These are phyloP conservation scores for Metarhizium brunneum DNA, from an alignment of 2,329 filamentous ascomycete genomes.

Conservation along the genomic window DNA sequence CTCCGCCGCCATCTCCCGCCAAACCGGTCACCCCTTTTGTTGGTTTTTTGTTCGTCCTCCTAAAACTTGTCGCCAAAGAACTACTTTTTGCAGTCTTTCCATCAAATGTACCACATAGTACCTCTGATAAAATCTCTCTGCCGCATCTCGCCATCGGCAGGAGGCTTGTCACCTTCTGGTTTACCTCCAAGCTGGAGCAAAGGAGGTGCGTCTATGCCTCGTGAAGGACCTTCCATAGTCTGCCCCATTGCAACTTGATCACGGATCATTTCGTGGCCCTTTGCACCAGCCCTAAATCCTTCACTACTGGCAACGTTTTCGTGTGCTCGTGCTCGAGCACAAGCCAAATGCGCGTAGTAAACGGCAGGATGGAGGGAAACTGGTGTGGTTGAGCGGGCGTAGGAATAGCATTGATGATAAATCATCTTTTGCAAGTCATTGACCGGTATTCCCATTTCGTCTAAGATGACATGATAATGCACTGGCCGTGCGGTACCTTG, in stretches of 20 bases:
- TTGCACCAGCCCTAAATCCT: slow-evolving; percentile 33
- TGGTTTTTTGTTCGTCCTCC: slow-evolving; percentile 2
- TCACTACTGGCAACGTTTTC: slow-evolving; percentile 42
- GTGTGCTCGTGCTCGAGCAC: slow-evolving; percentile 69
- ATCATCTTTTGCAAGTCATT: slow-evolving; percentile 77
- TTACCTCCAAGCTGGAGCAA: slow-evolving; percentile 22
- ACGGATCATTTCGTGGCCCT: slow-evolving; percentile 30
- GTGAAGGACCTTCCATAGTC: slow-evolving; percentile 12
- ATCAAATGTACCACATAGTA: slow-evolving; percentile 37
- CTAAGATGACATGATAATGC: slow-evolving; percentile 81
- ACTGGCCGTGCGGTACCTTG: slow-evolving; percentile 91
- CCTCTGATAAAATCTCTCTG: slow-evolving; percentile 26
- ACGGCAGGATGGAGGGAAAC: slow-evolving; percentile 84
- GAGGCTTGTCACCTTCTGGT: slow-evolving; percentile 10
- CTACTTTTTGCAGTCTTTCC: not conserved
- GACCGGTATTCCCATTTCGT: slow-evolving; percentile 61
- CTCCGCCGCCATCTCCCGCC: slow-evolving; percentile 25
- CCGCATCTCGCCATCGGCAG: slow-evolving; percentile 18
- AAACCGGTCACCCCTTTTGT: slow-evolving; percentile 26
- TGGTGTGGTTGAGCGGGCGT: slow-evolving; percentile 82
- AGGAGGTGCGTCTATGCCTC: slow-evolving; percentile 17
- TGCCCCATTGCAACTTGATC: slow-evolving; percentile 31
- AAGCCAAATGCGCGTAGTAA: slow-evolving; percentile 91
- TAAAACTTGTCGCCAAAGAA: not conserved
- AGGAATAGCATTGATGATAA: slow-evolving; percentile 92